Conservation (phyloP, 306 rosid species). For the Fragaria ananassa region DNA sequence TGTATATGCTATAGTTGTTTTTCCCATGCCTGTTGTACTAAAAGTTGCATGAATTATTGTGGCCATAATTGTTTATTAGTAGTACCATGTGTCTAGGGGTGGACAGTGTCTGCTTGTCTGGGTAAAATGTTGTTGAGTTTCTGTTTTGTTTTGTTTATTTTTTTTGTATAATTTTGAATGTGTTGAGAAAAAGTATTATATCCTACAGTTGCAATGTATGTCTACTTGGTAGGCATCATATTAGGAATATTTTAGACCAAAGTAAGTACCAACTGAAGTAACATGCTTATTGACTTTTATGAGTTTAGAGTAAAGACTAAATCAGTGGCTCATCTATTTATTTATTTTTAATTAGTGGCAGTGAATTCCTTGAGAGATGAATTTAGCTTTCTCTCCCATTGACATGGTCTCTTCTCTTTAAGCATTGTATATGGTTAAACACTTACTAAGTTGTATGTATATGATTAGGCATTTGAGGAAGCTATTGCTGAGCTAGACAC, state of each 20-base stretch:
- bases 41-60: neutral
- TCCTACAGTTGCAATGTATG: neutral
- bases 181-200: neutral
- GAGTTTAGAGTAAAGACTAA: neutral
- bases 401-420: neutral
- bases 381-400: neutral
- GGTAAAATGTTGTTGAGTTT: slow-evolving; percentile 4
- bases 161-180: neutral
- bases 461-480: slow-evolving; percentile 65
- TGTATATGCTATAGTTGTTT: neutral
- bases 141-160: neutral
- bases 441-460: neutral
- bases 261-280: neutral
- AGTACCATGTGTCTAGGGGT: neutral
- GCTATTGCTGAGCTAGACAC: slow-evolving; percentile 89
- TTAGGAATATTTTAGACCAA: neutral
- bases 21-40: slow-evolving; percentile 1
- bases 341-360: neutral
- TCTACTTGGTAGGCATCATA: neutral
- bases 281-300: slow-evolving; percentile 3
- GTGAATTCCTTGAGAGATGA: neutral
- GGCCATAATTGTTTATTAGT: neutral
- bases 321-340: neutral
- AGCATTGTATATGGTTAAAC: neutral
- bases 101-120: neutral